Conservation (phyloP, 2,329 filamentous ascomycete species). For the Monosporascus sp. region DNA sequence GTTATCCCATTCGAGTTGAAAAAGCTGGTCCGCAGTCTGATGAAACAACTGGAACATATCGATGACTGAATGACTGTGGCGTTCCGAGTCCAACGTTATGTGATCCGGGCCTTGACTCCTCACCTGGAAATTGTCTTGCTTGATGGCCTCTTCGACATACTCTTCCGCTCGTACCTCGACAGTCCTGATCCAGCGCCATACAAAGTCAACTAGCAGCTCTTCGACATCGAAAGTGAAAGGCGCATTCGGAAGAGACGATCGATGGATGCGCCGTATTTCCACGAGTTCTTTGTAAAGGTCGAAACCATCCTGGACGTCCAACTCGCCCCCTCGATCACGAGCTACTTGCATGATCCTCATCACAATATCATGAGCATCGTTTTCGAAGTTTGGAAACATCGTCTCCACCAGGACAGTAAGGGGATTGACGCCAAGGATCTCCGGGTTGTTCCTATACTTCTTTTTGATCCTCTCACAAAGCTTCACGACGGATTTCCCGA, state of each 20-base stretch:
- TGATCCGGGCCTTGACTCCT: conserved; percentile 59
- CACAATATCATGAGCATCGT: conserved; percentile 82
- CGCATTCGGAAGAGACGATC: conserved; percentile 63
- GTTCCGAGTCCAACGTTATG: conserved; percentile 68
- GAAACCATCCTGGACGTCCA: conserved; percentile 88
- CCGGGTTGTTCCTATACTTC: conserved; percentile 80
- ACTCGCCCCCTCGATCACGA: conserved; percentile 63
- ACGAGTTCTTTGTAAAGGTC: conserved; percentile 87
- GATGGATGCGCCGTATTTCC: conserved; percentile 76
- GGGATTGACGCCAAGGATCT: conserved; percentile 70
- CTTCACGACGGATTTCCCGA: conserved; percentile 81
- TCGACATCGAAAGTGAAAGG: conserved; percentile 88
- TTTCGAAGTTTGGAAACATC: conserved; percentile 83
- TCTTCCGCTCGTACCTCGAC: conserved; percentile 74
- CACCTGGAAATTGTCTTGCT: conserved; percentile 81
- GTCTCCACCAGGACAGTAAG: conserved; percentile 71
- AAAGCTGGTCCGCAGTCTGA: conserved; percentile 82
- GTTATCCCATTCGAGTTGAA: conserved; percentile 85
- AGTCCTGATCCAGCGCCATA: conserved; percentile 88
- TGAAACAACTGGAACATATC: conserved; percentile 94
- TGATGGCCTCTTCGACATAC: conserved; percentile 86
- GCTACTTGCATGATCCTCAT: conserved; percentile 72
- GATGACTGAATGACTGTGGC: conserved; percentile 88
- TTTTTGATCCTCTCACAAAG: conserved; percentile 87
- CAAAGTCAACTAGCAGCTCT: conserved; percentile 79